phyloP scores from a whole-genome alignment of 148 eudicot species.

The Chenopodium album region DNA sequence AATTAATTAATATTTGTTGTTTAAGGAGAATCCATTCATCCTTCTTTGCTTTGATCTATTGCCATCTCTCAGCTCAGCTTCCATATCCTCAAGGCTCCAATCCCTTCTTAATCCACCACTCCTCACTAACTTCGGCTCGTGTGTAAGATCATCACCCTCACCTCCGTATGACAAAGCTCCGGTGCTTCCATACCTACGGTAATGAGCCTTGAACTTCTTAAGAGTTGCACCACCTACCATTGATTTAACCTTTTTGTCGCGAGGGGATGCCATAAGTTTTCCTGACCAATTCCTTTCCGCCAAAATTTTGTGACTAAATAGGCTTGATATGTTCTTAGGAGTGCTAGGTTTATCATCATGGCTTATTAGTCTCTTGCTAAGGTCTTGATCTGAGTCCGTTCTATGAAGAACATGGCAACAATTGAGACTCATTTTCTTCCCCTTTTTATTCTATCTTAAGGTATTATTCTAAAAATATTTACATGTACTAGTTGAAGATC shows the following conservation, averaged over 20 bases:
- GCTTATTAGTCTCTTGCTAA: neutral
- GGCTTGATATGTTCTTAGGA: neutral
- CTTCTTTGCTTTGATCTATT: constrained; percentile 22
- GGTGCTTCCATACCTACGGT: constrained; percentile 21
- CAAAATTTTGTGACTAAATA: constrained; percentile 17
- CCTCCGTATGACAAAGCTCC: constrained; percentile 20
- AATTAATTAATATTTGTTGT: neutral
- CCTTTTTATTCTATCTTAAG: neutral
- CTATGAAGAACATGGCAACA: constrained; percentile 39
- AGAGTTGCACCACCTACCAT: neutral
- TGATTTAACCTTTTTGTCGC: neutral
- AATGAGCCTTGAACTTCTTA: constrained; percentile 22
- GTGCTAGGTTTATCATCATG: neutral
- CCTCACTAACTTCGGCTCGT: constrained; percentile 58
- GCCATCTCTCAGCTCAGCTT: constrained; percentile 8
- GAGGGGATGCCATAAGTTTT: constrained; percentile 29
- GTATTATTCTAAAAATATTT: neutral
- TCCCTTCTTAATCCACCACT: constrained; percentile 77
- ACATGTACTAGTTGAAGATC: neutral
- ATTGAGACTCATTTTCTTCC: constrained; percentile 31
- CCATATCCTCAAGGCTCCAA: constrained; percentile 82
- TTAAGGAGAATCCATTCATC: neutral
- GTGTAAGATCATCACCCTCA: neutral
- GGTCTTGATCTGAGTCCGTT: constrained; percentile 37
- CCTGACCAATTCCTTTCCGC: constrained; percentile 51